Evolutionary conservation across 2,329 filamentous ascomycete species (phyloP).

Genomic region (Fusarium sp.): DNA sequence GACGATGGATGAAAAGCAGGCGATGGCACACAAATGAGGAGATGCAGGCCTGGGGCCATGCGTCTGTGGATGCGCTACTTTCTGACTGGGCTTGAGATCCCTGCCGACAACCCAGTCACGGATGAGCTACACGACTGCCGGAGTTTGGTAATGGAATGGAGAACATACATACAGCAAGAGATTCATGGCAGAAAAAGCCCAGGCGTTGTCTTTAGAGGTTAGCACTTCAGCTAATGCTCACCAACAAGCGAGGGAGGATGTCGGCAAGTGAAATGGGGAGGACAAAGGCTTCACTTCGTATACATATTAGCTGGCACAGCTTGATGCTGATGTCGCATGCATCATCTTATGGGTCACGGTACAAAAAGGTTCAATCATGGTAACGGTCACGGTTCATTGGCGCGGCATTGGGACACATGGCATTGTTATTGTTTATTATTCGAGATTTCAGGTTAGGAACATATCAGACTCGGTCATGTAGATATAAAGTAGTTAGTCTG

Average conservation of each 20-base stretch:
- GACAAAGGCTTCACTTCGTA: constrained; percentile 37
- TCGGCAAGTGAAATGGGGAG: constrained; percentile 10
- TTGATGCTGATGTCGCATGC: constrained; percentile 39
- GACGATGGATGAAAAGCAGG: constrained; percentile 22
- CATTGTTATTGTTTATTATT: constrained; percentile 17
- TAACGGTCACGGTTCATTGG: constrained; percentile 25
- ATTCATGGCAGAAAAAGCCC: constrained; percentile 21
- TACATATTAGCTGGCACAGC: constrained; percentile 36
- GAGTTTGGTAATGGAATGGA: constrained; percentile 14
- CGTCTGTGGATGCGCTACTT: constrained; percentile 39
- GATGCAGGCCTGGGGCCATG: constrained; percentile 26
- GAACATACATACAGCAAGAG: constrained; percentile 20
- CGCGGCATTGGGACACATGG: constrained; percentile 29
- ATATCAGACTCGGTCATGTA: constrained; percentile 4
- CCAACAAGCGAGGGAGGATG: constrained; percentile 22
- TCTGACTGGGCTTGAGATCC: constrained; percentile 40
- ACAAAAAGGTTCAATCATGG: constrained; percentile 41
- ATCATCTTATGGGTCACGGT: constrained; percentile 41
- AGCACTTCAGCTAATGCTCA: constrained; percentile 27
- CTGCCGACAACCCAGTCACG: constrained; percentile 28
- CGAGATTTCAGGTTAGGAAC: not conserved
- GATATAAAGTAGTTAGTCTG: constrained; percentile 18
- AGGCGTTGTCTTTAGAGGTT: constrained; percentile 11
- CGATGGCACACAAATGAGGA: constrained; percentile 21
- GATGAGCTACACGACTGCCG: constrained; percentile 29